Evolutionary conservation across 2,329 filamentous ascomycete species (phyloP), one percentile per base, ranked within the genome.

Genomic region (Scleromitrula shiraiana): DNA sequence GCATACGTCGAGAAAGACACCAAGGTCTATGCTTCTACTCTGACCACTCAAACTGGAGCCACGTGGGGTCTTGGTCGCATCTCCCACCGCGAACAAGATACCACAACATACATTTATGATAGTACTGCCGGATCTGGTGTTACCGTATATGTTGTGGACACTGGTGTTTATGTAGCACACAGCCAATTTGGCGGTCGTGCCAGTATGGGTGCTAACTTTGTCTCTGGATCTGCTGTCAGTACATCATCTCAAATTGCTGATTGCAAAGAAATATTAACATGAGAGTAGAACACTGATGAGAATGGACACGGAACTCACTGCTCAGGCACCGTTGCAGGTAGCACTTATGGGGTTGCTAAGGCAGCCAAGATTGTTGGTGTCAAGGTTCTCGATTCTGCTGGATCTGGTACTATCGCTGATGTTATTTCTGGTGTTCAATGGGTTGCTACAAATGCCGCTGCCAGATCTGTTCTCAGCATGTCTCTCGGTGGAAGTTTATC

Each of bases 381-480:
- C 54, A 70, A 70, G 53, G 67, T 68, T 35, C 58, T 67, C 9
- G 58, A 61, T 33, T 51, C 49, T 5, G 20, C 35, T 15, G 65
- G 65, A 44, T 57, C 55, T 12, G 68, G 67, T 19, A 50, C 59
- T 33, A 65, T 49, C 38, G 59, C 65, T n/a, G 61, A 58, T 24
- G 62, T 68, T 33, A 66, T 69, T 33, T 60, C 59, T 9, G 67
- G 67, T 29, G 63, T 68, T 53, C 57, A 68, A 45, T 68, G 59
- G 50, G 63, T 68, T 29, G 60, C 59, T 19, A 53, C 54, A 12
- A 59, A 66, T n/a, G 49, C 53, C 6, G 33, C 46, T 10, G 9
- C 41, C 2, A 35, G 26, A 8, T 63, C 74, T 14, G 74, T 78
- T 15, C 68, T 77, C 50, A 75, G 70, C 65, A 72, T 80, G 72